Percentiles rank a stretch among this genome's conserved stretches.
Evolutionary conservation across 805 yeast genomes (phyloP).

Genomic region (Hyphopichia homilentoma): DNA sequence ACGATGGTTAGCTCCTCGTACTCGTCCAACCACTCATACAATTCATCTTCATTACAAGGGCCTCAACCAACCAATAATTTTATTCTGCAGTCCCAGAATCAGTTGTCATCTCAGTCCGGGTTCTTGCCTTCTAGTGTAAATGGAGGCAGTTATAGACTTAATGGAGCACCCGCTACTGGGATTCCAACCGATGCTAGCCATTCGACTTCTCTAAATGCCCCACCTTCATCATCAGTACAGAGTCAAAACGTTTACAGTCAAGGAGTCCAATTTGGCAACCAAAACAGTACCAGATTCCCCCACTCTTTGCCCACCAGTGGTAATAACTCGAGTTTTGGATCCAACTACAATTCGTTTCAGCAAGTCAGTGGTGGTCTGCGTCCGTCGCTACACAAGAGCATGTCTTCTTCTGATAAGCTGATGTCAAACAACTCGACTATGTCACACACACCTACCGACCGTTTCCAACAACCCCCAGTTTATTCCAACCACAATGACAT

Average conservation of each 20-base stretch:
- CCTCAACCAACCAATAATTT: slow-evolving; percentile 8
- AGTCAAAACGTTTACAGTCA: slow-evolving; percentile 2
- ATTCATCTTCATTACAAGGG: slow-evolving; percentile 23
- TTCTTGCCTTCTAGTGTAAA: slow-evolving; percentile 3
- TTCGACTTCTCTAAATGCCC: slow-evolving; percentile 7
- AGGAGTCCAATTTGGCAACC: slow-evolving; percentile 6
- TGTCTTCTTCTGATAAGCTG: slow-evolving; percentile 2
- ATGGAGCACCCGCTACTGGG: slow-evolving; percentile 48
- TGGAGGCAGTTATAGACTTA: slow-evolving; percentile 9
- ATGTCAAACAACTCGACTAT: slow-evolving; percentile 3
- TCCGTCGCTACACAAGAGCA: background rate
- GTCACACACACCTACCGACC: slow-evolving; percentile 3
- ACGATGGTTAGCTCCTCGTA: slow-evolving; percentile 41
- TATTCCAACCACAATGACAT: slow-evolving; percentile 2
- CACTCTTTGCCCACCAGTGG: slow-evolving; percentile 7
- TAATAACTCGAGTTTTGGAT: background rate
- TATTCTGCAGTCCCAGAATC: slow-evolving; percentile 9
- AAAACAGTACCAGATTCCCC: slow-evolving; percentile 11
- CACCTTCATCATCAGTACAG: slow-evolving; percentile 8
- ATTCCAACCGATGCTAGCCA: slow-evolving; percentile 46
- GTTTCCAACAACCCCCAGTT: background rate
- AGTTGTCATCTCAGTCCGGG: slow-evolving; percentile 4
- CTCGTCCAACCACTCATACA: slow-evolving; percentile 36
- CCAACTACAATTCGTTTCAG: slow-evolving; percentile 4
- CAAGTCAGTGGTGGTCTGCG: background rate